These are phyloP conservation scores for Trichoderma sp. DNA, from an alignment of 2,329 filamentous ascomycete genomes.

Conservation along the genomic window DNA sequence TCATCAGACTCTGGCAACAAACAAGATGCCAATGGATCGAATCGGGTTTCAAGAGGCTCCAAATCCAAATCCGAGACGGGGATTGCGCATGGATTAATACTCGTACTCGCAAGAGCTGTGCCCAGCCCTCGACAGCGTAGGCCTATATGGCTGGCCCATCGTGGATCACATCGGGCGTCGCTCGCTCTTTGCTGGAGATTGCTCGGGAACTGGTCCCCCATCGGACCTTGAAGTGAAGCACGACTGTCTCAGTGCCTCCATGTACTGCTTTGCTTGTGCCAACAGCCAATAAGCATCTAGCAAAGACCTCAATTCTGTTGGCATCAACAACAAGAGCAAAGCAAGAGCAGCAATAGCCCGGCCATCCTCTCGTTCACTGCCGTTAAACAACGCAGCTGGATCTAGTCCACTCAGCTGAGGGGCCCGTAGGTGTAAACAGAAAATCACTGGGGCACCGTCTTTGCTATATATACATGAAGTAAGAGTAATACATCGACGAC, in stretches of 20 bases:
- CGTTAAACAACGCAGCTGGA: background rate
- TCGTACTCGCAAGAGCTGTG: background rate
- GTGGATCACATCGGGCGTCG: background rate
- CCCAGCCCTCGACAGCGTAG: background rate
- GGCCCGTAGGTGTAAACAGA: background rate
- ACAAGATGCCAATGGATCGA: background rate
- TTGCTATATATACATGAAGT: background rate
- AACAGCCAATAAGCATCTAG: background rate
- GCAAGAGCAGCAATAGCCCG: background rate
- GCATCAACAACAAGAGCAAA: background rate
- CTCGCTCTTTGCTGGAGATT: conserved; percentile 12
- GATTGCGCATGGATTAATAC: too few species aligned
- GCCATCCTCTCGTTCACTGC: background rate
- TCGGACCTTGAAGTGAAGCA: conserved; percentile 7
- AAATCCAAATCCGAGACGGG: background rate
- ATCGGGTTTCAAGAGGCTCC: background rate
- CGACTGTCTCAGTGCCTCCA: background rate
- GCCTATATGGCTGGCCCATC: background rate
- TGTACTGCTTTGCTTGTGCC: background rate
- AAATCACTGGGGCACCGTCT: background rate
- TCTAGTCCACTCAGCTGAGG: background rate
- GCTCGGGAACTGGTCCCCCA: conserved; percentile 1
- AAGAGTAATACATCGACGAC: background rate
- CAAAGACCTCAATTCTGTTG: background rate
- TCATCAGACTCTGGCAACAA: background rate